Evolutionary conservation across 2,329 filamentous ascomycete genomes (phyloP).

Genomic region (Botrytis pseudocinerea): DNA sequence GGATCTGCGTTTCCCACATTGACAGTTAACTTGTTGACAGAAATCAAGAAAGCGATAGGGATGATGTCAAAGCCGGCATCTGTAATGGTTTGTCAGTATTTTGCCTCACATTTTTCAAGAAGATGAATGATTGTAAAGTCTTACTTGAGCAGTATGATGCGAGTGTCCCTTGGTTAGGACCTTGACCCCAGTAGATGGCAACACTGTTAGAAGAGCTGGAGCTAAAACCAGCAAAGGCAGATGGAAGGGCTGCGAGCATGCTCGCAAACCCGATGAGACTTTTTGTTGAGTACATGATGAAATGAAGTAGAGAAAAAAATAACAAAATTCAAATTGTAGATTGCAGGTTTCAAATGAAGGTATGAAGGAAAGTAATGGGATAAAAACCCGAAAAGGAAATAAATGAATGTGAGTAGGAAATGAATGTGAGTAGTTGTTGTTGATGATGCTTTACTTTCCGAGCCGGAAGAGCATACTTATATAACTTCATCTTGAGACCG

Average conservation of each 20-base stretch:
- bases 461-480: slow-evolving; percentile 14
- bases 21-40: slow-evolving; percentile 16
- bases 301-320: slow-evolving; percentile 13
- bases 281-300: slow-evolving; percentile 24
- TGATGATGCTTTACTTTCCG: slow-evolving; percentile 10
- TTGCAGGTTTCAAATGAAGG: slow-evolving; percentile 11
- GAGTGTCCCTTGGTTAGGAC: slow-evolving; percentile 19
- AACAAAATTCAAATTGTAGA: slow-evolving; percentile 7
- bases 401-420: slow-evolving; percentile 22
- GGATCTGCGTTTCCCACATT: slow-evolving; percentile 22
- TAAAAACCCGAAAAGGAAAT: slow-evolving; percentile 18
- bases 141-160: slow-evolving; percentile 25
- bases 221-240: slow-evolving; percentile 45
- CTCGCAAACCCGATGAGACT: slow-evolving; percentile 19
- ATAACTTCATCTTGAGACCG: background rate
- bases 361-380: slow-evolving; percentile 24
- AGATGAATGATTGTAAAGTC: background rate
- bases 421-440: slow-evolving; percentile 24
- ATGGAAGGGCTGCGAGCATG: slow-evolving; percentile 32
- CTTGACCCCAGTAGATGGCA: slow-evolving; percentile 63
- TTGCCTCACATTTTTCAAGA: background rate
- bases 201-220: slow-evolving; percentile 51
- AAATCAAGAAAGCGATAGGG: slow-evolving; percentile 18
- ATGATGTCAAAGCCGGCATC: slow-evolving; percentile 16
- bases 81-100: slow-evolving; percentile 3